A percentile compares a stretch with the other conserved stretches of the same genome.
These are phyloP conservation scores for Chaetomium olivaceum DNA, from an alignment of 2,329 filamentous ascomycete genomes.

Conservation along the genomic window DNA sequence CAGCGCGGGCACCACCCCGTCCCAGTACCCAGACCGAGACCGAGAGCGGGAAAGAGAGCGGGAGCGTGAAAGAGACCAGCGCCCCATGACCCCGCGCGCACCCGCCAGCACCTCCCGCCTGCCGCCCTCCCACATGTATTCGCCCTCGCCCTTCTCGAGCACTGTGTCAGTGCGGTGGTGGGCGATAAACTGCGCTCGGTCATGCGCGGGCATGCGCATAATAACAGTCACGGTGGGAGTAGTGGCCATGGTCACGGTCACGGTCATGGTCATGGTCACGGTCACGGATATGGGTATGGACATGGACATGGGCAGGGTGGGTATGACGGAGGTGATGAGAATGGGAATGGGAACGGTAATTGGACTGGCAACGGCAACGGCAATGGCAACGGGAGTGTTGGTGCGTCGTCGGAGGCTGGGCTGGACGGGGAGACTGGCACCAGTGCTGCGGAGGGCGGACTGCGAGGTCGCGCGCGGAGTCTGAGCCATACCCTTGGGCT, in stretches of 20 bases:
- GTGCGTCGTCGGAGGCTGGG: not conserved
- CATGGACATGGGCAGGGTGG: constrained; percentile 24
- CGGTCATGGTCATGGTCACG: not conserved
- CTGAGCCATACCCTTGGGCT: constrained; percentile 45
- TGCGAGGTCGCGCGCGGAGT: constrained; percentile 42
- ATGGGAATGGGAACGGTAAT: not conserved
- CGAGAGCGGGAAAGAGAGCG: not conserved
- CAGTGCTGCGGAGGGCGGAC: constrained; percentile 9
- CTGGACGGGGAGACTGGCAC: not conserved
- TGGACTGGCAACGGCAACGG: not conserved
- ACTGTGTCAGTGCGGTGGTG: constrained; percentile 60
- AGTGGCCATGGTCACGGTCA: not conserved
- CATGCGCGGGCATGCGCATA: no score
- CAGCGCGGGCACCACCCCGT: constrained; percentile 12
- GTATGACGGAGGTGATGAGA: not conserved
- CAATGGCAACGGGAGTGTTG: constrained; percentile 5
- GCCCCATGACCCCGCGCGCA: constrained; percentile 38
- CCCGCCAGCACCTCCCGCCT: constrained; percentile 40
- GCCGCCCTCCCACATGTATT: constrained; percentile 53
- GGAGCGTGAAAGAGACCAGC: not conserved
- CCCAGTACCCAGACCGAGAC: not conserved
- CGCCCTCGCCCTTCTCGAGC: constrained; percentile 60
- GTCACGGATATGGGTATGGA: constrained; percentile 17
- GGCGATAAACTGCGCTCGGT: constrained; percentile 46
- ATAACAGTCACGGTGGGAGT: not conserved